These are phyloP conservation scores for Dryadomyces sulphureus DNA, from an alignment of 2,329 filamentous ascomycete genomes.

Conservation along the genomic window DNA sequence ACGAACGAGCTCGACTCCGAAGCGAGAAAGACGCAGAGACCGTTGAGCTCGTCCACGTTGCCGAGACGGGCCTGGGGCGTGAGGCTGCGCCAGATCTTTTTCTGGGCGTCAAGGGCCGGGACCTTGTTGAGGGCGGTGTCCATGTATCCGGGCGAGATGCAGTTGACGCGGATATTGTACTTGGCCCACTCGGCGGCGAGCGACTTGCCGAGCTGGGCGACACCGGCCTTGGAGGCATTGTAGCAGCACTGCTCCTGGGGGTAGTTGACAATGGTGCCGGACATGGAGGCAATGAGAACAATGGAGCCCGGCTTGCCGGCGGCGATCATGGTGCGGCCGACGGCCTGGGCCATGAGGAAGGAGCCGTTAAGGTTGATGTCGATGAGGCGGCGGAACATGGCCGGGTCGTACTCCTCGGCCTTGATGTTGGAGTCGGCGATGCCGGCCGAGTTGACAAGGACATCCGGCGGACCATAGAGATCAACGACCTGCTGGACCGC, in stretches of 20 bases:
- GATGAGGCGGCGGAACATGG: constrained; percentile 64
- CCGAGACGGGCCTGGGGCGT: constrained; percentile 63
- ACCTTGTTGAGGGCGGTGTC: constrained; percentile 71
- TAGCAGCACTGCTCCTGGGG: constrained; percentile 73
- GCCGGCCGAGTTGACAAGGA: constrained; percentile 67
- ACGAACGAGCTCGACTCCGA: constrained; percentile 61
- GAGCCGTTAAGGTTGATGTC: constrained; percentile 73
- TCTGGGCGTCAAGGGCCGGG: constrained; percentile 63
- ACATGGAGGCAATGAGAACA: constrained; percentile 68
- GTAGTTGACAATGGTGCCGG: constrained; percentile 72
- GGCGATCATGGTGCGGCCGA: constrained; percentile 59
- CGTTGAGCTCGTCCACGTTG: constrained; percentile 61
- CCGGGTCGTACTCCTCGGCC: constrained; percentile 60
- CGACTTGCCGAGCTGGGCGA: constrained; percentile 65
- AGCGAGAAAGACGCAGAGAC: constrained; percentile 60
- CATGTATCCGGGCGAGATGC: constrained; percentile 76
- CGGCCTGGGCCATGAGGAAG: constrained; percentile 63
- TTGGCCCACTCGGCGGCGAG: constrained; percentile 76
- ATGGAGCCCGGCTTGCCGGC: constrained; percentile 57
- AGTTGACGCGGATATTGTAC: constrained; percentile 68
- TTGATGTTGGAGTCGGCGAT: constrained; percentile 77
- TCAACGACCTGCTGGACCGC: constrained; percentile 52
- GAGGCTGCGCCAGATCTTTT: constrained; percentile 63
- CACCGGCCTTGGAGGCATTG: constrained; percentile 71
- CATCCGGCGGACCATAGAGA: constrained; percentile 54